Conservation (phyloP, 1,284 basidiomycete genomes). For the Leccinum pseudoinsigne region DNA sequence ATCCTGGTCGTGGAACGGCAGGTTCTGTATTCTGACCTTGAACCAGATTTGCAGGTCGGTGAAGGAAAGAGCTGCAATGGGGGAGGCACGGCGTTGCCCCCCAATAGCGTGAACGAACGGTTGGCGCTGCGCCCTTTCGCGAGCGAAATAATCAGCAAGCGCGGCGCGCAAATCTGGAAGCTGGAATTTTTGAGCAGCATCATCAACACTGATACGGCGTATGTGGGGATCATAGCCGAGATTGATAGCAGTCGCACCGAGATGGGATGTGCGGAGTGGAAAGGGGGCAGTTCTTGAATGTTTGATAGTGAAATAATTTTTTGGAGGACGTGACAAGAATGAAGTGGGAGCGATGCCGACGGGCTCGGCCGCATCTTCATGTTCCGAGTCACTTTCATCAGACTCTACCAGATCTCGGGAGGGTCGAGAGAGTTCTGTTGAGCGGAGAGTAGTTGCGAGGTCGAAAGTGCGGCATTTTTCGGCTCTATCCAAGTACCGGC, state of each 20-base stretch:
- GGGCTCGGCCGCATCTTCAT: no score
- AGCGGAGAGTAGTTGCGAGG: no score
- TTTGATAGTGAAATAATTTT: background rate
- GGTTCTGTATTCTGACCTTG: slow-evolving; percentile 1
- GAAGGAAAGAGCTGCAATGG: background rate
- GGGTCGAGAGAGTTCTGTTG: no score
- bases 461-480: no score
- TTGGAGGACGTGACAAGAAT: no score
- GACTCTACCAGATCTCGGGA: no score
- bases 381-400: no score
- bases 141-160: background rate
- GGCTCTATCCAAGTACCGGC: no score
- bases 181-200: background rate
- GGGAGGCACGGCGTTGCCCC: background rate
- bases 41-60: background rate
- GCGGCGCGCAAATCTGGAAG: background rate
- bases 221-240: background rate
- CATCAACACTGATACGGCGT: background rate
- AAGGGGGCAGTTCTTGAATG: background rate
- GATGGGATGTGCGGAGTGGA: background rate
- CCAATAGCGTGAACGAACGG: background rate
- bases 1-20: background rate
- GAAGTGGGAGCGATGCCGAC: no score
- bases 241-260: background rate
- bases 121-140: background rate